Conservation (phyloP, 306 rosid genomes). For the Clitoria ternatea region DNA sequence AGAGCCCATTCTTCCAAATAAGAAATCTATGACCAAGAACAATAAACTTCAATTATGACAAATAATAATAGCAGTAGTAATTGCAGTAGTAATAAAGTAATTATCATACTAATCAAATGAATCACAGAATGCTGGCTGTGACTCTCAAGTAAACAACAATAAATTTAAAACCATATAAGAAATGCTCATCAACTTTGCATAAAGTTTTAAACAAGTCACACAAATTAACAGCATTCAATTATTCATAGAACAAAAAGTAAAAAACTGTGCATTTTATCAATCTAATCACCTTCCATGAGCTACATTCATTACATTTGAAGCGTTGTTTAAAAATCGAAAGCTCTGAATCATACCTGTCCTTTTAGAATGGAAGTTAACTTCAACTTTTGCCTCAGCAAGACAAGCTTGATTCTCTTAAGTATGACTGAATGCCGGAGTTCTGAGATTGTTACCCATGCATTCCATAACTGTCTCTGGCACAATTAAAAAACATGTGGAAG, state of each 20-base stretch:
- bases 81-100: background rate
- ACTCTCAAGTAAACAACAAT: background rate
- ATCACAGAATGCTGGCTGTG: background rate
- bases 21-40: constrained; percentile 54
- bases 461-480: constrained; percentile 87
- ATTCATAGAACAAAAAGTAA: constrained; percentile 5
- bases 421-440: constrained; percentile 96
- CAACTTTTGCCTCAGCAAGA: constrained; percentile 86
- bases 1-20: constrained; percentile 94
- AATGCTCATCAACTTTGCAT: constrained; percentile 3
- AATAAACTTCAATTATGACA: constrained; percentile 27
- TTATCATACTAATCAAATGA: constrained; percentile 3
- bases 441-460: constrained; percentile 96
- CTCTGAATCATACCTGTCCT: constrained; percentile 79
- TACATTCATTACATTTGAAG: constrained; percentile 15
- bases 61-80: background rate
- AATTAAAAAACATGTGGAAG: constrained; percentile 33
- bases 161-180: background rate
- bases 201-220: background rate
- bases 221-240: background rate
- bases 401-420: constrained; percentile 90
- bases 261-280: constrained; percentile 1
- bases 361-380: constrained; percentile 87
- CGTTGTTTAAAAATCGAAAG: constrained; percentile 24
- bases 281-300: constrained; percentile 13